Evolutionary conservation across 208 protist species (phyloP), one percentile per base, ranked within the genome.

Genomic region (Acanthamoeba sp.): DNA sequence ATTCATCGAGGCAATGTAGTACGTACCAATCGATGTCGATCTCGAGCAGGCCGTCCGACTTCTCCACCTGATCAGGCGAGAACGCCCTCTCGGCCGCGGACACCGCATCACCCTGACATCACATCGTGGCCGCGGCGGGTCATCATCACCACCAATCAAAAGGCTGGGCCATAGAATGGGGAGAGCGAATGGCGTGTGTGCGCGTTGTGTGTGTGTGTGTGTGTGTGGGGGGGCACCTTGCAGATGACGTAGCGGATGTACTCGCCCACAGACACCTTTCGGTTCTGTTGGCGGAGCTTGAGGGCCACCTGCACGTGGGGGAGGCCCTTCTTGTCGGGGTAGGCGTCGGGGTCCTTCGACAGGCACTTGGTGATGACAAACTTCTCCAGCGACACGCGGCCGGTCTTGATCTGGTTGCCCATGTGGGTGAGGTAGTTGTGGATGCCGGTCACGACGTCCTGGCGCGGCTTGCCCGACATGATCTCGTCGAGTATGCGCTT

Each of bases 351-450:
- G 36, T 69, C 59, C 59, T 93, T 93, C 42, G 59, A 99, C 18
- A 99, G 96, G 45, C 97, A 98, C 96, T 99, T 99, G 38, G 98
- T 99, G 96, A 99, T 99, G 50, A 99, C 97, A 96, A 99, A 99
- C 80, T 99, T 97, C 27, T 98, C 97, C 27, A 99, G 97, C 18
- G 95, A 88, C 69, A 98, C 97, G 18, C 96, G 93, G 76, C 97
- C 96, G 1, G 94, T 93, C 36, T 36, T 62, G 40, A 29, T 32
- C 80, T 50, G 20, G 40, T 98, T 95, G 20, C 95, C 96, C 42
- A 99, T 95, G 27, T 97, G 88, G 59, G 96, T 96, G 93, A 99
- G 97, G 95, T 99, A 99, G 18, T 96, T 96, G 93, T 99, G 97
- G 69, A 99, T 98, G 71, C 97, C 97, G 27, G 97, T 89, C 66